Percentiles rank a stretch among this genome's conserved stretches.
Conservation (phyloP, 139 green algal species). For the Picochlorum sp. region DNA sequence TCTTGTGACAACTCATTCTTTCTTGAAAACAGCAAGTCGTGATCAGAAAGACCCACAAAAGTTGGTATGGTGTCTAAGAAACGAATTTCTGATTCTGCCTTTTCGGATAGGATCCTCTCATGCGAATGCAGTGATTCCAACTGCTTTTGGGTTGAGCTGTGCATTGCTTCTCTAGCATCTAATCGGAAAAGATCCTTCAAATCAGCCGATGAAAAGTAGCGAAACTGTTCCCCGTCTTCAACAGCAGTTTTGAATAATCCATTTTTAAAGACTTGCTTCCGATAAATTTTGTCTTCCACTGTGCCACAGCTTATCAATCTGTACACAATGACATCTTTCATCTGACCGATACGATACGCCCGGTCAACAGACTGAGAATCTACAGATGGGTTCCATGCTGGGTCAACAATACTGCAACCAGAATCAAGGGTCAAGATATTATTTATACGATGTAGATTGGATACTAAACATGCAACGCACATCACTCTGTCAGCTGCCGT, state of each 20-base stretch:
- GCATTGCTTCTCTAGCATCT: slow-evolving; percentile 31
- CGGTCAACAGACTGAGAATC: slow-evolving; percentile 71
- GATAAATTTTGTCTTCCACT: slow-evolving; percentile 88
- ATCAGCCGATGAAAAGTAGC: slow-evolving; percentile 52
- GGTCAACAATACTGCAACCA: slow-evolving; percentile 27
- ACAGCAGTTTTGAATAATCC: slow-evolving; percentile 58
- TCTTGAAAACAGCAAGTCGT: slow-evolving; percentile 68
- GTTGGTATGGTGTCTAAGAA: slow-evolving; percentile 22
- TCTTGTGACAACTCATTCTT: slow-evolving; percentile 14
- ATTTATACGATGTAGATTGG: slow-evolving; percentile 18
- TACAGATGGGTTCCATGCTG: slow-evolving; percentile 58
- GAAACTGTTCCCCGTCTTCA: slow-evolving; percentile 60
- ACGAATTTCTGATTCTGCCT: slow-evolving; percentile 36
- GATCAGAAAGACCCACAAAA: slow-evolving; percentile 59
- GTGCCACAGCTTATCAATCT: slow-evolving; percentile 79
- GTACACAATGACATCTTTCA: slow-evolving; percentile 61
- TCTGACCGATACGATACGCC: slow-evolving; percentile 76
- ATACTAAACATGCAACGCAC: background rate
- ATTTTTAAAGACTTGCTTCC: slow-evolving; percentile 74
- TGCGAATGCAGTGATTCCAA: slow-evolving; percentile 51
- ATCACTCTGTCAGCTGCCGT: slow-evolving; percentile 88
- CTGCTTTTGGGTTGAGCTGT: slow-evolving; percentile 48
- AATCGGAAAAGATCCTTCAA: slow-evolving; percentile 68
- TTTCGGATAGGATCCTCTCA: slow-evolving; percentile 27
- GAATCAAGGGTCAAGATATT: background rate